Evolutionary conservation across 768 basidiomycete species (phyloP), one percentile per base, ranked within the genome.

Genomic region (Rhodotorula babjevae): DNA sequence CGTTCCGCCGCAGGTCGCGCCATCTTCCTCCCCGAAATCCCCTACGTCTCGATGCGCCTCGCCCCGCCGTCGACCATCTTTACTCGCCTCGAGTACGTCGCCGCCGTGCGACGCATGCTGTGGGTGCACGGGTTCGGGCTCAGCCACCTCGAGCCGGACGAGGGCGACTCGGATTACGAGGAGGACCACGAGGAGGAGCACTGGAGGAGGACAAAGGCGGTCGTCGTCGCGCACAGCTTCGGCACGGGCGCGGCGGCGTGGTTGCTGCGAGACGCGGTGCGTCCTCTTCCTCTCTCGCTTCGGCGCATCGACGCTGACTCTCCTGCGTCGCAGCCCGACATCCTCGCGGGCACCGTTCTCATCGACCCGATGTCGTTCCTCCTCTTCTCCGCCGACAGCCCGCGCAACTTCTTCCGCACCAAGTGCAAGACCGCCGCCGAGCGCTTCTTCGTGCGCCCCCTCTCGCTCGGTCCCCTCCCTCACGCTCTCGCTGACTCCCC

Each of bases 31-130:
- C 74, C 74, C n/a, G 57, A 66, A 7, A 60, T 69, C 12, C 70
- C 74, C 21, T 75, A 75, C 70, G 59, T 75, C 60, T 64, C 67
- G n/a, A 71, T 75, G 70, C 62, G 74, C 29, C 74, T 71, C n/a
- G 52, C 63, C 15, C 61, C 74, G 0, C 74, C 74, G 0, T 66
- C 64, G 0, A 25, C 74, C 0, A 75, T 75, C 61, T 56, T 68
- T 31, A 69, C 70, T 52, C 67, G 70, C 27, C 53, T 56, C 19
- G 74, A 75, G 33, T 65, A 68, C 58, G 67, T 72, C 64, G 74
- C 74, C 10, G 61, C 74, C 44, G 67, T 62, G 0, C 67, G 74
- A 0, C 60, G 70, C 6, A 75, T 75, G 74, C 50, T 75, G 6
- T 75, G 70, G 70, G 50, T 64, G 29, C 74, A 75, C 60, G 74